Conservation (phyloP, 495 filamentous ascomycete species). For the Astrothelium subdiscretum region DNA sequence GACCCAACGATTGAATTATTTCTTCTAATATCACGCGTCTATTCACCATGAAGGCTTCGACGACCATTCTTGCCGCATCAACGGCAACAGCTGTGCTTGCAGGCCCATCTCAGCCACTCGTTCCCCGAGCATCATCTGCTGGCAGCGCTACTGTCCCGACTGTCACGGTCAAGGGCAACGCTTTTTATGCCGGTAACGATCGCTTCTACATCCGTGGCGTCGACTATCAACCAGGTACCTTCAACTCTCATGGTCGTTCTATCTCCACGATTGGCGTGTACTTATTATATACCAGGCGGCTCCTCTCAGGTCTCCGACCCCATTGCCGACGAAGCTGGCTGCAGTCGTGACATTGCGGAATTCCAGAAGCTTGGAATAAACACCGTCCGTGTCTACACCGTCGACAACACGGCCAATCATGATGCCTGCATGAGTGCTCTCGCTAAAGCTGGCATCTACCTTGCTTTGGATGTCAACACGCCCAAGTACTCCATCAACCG, state of each 20-base stretch:
- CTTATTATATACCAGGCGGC: constrained; percentile 40
- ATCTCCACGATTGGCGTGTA: background rate
- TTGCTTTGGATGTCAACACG: constrained; percentile 75
- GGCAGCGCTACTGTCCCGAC: constrained; percentile 23
- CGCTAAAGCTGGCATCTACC: constrained; percentile 57
- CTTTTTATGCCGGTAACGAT: constrained; percentile 72
- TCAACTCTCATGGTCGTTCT: background rate
- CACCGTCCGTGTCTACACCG: constrained; percentile 84
- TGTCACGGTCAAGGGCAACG: constrained; percentile 38
- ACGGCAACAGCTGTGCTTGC: constrained; percentile 14
- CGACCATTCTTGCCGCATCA: constrained; percentile 18
- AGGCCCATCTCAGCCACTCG: constrained; percentile 16
- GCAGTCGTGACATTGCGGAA: constrained; percentile 71
- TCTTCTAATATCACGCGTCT: background rate
- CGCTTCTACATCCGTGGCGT: constrained; percentile 93
- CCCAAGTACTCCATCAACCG: constrained; percentile 77
- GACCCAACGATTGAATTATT: background rate
- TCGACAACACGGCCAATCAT: constrained; percentile 78
- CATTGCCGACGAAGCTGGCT: constrained; percentile 56
- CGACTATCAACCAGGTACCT: constrained; percentile 73
- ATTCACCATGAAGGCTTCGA: constrained; percentile 24
- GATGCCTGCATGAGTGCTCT: constrained; percentile 38
- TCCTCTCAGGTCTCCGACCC: constrained; percentile 69
- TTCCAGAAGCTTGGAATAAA: constrained; percentile 84
- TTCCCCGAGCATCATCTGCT: constrained; percentile 11